Conservation (phyloP, 805 yeast species). For the Monosporozyma aquatica region DNA sequence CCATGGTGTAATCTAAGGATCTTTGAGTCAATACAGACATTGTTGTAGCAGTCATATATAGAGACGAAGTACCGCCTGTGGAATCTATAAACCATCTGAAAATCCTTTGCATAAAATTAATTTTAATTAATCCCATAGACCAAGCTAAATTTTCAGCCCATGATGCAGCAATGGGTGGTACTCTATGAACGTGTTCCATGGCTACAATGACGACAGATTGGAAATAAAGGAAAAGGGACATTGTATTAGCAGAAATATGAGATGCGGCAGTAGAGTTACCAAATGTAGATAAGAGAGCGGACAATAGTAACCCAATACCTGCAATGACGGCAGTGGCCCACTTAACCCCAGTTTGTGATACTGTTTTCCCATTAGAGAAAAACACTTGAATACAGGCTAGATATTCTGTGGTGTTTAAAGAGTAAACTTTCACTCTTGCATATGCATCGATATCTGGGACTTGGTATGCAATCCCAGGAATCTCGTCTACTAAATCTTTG, state of each 20-base stretch:
- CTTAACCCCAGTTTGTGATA: constrained; percentile 80
- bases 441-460: constrained; percentile 93
- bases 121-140: constrained; percentile 86
- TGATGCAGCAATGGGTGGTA: constrained; percentile 95
- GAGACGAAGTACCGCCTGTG: constrained; percentile 84
- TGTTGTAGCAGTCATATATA: constrained; percentile 60
- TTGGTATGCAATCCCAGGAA: constrained; percentile 81
- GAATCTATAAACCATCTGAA: constrained; percentile 92
- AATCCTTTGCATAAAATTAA: constrained; percentile 67
- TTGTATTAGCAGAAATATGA: constrained; percentile 93
- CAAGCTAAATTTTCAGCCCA: constrained; percentile 97
- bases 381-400: constrained; percentile 91
- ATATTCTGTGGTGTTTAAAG: constrained; percentile 36
- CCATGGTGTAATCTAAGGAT: constrained; percentile 36
- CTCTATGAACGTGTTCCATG: constrained; percentile 87
- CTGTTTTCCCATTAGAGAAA: constrained; percentile 83
- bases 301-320: constrained; percentile 76
- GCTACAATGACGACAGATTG: constrained; percentile 86
- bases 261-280: constrained; percentile 93
- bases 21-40: constrained; percentile 71
- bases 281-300: constrained; percentile 76
- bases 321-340: constrained; percentile 96
- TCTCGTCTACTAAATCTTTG: constrained; percentile 34
- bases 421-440: constrained; percentile 62
- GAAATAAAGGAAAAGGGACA: constrained; percentile 86